These are phyloP conservation scores for Silene coronaria DNA, from an alignment of 179 eudicot species.

Conservation along the genomic window DNA sequence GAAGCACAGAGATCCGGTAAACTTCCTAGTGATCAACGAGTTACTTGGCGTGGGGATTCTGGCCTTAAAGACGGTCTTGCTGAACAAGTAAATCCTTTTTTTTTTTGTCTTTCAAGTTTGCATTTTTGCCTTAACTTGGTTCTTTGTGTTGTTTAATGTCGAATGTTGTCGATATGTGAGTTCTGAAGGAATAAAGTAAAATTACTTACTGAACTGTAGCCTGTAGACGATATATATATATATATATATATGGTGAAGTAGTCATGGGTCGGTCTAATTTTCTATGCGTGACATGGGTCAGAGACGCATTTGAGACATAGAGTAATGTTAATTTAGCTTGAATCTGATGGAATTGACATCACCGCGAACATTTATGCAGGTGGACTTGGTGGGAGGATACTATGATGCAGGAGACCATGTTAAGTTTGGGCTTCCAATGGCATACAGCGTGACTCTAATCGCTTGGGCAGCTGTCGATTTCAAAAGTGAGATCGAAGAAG, in stretches of 20 bases:
- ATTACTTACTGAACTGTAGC: no score
- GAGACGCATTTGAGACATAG: no score
- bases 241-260: no score
- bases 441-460: slow-evolving; percentile 60
- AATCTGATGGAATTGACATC: not conserved
- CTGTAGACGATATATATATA: no score
- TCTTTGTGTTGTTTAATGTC: not conserved
- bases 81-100: slow-evolving; percentile 24
- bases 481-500: slow-evolving; percentile 30
- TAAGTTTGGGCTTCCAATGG: slow-evolving; percentile 94
- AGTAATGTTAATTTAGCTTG: no score
- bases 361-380: slow-evolving; percentile 35
- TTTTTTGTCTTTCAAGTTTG: not conserved
- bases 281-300: no score
- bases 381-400: slow-evolving; percentile 86
- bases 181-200: no score
- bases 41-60: slow-evolving; percentile 49
- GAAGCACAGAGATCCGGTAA: slow-evolving; percentile 62
- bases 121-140: not conserved
- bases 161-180: no score
- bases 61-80: slow-evolving; percentile 42
- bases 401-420: slow-evolving; percentile 95
- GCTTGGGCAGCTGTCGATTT: slow-evolving; percentile 72
- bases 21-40: slow-evolving; percentile 36
- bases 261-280: no score